Evolutionary conservation across 306 rosid species (phyloP).

Genomic region (Luffa aegyptiaca): DNA sequence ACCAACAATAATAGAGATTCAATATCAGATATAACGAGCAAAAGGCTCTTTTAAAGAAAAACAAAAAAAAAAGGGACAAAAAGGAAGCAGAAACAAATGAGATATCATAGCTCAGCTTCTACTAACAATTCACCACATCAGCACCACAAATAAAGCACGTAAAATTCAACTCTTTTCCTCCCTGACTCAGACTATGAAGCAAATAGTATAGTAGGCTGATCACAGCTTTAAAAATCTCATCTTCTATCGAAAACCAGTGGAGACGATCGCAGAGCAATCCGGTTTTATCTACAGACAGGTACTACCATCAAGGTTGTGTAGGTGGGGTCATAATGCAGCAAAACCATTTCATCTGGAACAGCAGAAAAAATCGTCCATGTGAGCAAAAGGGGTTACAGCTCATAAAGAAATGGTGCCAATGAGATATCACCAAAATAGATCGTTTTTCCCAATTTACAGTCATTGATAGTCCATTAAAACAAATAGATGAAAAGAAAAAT

Average conservation of each 20-base stretch:
- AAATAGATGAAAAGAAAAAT: background rate
- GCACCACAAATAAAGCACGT: slow-evolving; percentile 46
- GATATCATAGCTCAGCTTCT: slow-evolving; percentile 12
- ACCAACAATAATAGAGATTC: background rate
- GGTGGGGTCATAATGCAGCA: slow-evolving; percentile 85
- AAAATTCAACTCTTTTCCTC: slow-evolving; percentile 40
- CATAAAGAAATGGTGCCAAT: background rate
- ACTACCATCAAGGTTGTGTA: slow-evolving; percentile 37
- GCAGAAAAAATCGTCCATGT: slow-evolving; percentile 15
- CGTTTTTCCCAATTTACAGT: background rate
- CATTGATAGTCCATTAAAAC: background rate
- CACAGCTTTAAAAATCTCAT: slow-evolving; percentile 50
- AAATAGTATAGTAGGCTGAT: slow-evolving; percentile 12
- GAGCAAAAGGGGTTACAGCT: slow-evolving; percentile 2
- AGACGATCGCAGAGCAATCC: slow-evolving; percentile 46
- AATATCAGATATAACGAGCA: background rate
- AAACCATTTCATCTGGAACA: slow-evolving; percentile 92
- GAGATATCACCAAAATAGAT: background rate
- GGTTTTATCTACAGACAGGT: slow-evolving; percentile 35
- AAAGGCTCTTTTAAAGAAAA: background rate
- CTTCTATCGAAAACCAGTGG: slow-evolving; percentile 41
- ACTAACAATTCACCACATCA: slow-evolving; percentile 45
- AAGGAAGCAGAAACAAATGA: background rate
- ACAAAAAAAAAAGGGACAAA: background rate
- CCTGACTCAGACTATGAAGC: slow-evolving; percentile 48